Evolutionary conservation across 192 early-diverging fungal genomes (phyloP), one percentile per base, ranked within the genome.

Genomic region (Coemansia sp.): DNA sequence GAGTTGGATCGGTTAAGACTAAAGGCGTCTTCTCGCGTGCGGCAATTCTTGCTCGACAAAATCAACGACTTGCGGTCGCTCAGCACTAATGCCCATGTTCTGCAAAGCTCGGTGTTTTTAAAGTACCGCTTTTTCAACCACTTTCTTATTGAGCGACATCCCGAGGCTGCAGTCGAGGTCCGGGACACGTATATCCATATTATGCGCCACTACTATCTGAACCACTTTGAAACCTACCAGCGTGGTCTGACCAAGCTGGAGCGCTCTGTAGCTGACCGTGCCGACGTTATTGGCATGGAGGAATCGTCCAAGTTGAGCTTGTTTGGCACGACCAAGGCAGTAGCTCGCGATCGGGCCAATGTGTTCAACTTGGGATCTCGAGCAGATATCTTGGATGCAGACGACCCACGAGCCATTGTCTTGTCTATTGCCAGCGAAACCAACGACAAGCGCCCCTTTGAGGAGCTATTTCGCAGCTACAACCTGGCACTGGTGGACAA

Each of bases 401-500:
- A 81, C 14, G 90, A 94, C 58, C 83, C 91, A n/a, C 92, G 90
- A 13, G 87, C 94, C 31, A 92, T 98, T 50, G 74, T 96, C 44
- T 52, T 72, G 33, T 63, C 63, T 8, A 63, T 76, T 1, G 80
- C 80, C 23, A 63, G 69, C 53, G 80, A 73, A 45, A 38, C 63
- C 11, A 63, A 42, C 44, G 62, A 65, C 37, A 59, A 44, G 45
- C 65, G 37, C 57, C 84, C 92, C n/a, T 94, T 87, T 50, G 96
- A 96, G 67, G 81, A 77, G 20, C 79, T 98, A 1, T 96, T 97
- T 67, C 87, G 94, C 65, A 94, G 91, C 63, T 87, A 91, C 77
- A 91, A 90, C 50, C 79, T 95, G 51, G 86, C 94, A 15, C 66
- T 99, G 44, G 86, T 91, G 45, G 96, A 99, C 78, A 96, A 97